Base-by-base conservation (phyloP, 768 basidiomycete species). In the Suillus plorans region DNA sequence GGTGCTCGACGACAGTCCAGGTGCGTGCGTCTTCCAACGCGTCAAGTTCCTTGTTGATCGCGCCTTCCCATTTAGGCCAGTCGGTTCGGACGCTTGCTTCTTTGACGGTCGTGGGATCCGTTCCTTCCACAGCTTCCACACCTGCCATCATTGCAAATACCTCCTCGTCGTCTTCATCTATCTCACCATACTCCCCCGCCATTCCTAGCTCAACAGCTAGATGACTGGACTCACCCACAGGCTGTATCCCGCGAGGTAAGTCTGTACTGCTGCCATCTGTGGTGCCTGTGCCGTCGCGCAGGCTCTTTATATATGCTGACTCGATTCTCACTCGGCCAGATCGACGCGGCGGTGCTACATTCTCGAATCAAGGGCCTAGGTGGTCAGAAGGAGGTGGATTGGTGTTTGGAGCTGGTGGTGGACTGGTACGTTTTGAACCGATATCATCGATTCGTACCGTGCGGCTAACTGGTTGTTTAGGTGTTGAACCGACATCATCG, bases 1-100 rank as follows among this genome's bases (percentile, higher is more conserved):
- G 80, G 28, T 67, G 50, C 3, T 65, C 49, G 0, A 72, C 74
- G 3, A 75, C 18, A 0, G 64, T 63, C 75, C 77, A 81, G 0
- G 74, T 80, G 1, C 69, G 69, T 9, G 69, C 70, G 4, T 53
- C 64, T 16, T 61, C 5, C 0, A 41, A 13, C 4, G 63, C 56
- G 0, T 61, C 61, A 3, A 75, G 56, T 61, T 77, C 74, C 28
- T 64, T 37, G 1, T 66, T 34, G 45, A 73, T 69, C 1, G 70
- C 70, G 1, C 34, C 56, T 25, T 73, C 63, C 73, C 71, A 73
- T 6, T 66, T 61, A 4, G 64, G 49, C 68, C 68, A 65, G 52
- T 76, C 70, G 41, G 73, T 59, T 20, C 66, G 60, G 52, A 65
- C 12, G 66, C 69, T 56, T 62, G 73, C 66, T 68, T 77, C 56